A percentile compares a stretch with the other conserved stretches of the same genome.
Conservation (phyloP, 805 yeast species). For the Ogataea methylovora region DNA sequence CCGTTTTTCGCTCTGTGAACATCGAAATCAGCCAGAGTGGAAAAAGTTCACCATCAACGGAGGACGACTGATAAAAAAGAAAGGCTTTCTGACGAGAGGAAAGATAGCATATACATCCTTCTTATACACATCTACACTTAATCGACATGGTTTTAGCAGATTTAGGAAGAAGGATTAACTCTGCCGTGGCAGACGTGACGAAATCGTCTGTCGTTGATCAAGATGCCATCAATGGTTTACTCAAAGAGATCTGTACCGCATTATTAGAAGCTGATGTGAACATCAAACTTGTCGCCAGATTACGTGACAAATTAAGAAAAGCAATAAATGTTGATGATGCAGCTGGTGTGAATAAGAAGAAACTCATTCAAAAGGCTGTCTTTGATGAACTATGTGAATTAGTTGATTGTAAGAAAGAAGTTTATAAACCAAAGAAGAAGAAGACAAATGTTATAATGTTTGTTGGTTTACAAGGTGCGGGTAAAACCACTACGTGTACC, state of each 20-base stretch:
- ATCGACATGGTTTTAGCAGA: constrained; percentile 67
- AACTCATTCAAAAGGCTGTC: constrained; percentile 81
- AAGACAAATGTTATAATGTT: constrained; percentile 82
- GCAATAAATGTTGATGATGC: constrained; percentile 49
- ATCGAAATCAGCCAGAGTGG: too few relatives aligned
- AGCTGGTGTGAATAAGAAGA: constrained; percentile 60
- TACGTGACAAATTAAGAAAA: constrained; percentile 64
- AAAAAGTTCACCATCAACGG: too few relatives aligned
- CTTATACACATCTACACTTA: not conserved
- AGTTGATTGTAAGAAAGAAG: constrained; percentile 56
- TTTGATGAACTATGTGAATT: constrained; percentile 86
- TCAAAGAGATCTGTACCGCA: constrained; percentile 87
- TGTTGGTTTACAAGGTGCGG: constrained; percentile 98
- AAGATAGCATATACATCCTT: not conserved
- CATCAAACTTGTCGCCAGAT: constrained; percentile 67
- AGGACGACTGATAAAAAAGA: too few relatives aligned
- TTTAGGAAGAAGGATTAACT: constrained; percentile 67
- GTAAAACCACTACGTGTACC: constrained; percentile 97
- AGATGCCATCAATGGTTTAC: constrained; percentile 56
- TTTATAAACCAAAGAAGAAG: constrained; percentile 81
- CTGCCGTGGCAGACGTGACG: constrained; percentile 61
- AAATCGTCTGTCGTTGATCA: constrained; percentile 51
- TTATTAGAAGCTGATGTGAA: constrained; percentile 92
- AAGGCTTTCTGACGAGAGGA: too few relatives aligned
- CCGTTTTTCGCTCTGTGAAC: too few relatives aligned